Conservation (phyloP, 1,284 basidiomycete genomes). For the Cutaneotrichosporon mucoides region DNA sequence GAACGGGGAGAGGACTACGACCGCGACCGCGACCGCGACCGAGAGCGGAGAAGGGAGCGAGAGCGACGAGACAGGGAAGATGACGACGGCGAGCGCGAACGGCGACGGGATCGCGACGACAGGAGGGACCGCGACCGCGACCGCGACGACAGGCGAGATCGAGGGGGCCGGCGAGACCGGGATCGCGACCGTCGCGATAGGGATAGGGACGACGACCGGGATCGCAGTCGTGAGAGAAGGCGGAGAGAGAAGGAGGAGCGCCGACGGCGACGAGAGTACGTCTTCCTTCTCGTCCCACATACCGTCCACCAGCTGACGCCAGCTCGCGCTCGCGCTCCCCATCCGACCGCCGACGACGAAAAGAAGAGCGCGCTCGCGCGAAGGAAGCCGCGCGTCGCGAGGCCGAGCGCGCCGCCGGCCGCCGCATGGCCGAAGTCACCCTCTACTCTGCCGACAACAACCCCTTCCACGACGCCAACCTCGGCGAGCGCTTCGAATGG, state of each 20-base stretch:
- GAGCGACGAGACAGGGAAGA: too few species aligned
- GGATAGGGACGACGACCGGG: slow-evolving; percentile 19
- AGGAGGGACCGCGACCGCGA: slow-evolving; percentile 14
- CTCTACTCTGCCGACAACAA: slow-evolving; percentile 87
- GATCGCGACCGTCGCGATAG: slow-evolving; percentile 21
- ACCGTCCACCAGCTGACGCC: not conserved
- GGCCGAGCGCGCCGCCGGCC: slow-evolving; percentile 77
- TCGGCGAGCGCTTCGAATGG: slow-evolving; percentile 94
- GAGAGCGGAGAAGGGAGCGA: too few species aligned
- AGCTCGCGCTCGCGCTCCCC: slow-evolving; percentile 44
- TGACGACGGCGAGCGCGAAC: slow-evolving; percentile 15
- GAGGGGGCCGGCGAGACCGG: slow-evolving; percentile 13
- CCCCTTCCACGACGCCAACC: slow-evolving; percentile 94
- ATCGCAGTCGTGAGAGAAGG: slow-evolving; percentile 12
- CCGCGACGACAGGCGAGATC: slow-evolving; percentile 15
- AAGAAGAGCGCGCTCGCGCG: slow-evolving; percentile 68
- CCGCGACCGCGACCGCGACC: slow-evolving; percentile 7
- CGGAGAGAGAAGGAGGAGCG: slow-evolving; percentile 8
- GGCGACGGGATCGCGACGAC: slow-evolving; percentile 11
- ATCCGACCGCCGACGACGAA: slow-evolving; percentile 53
- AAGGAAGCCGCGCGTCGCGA: slow-evolving; percentile 71
- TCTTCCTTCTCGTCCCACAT: slow-evolving; percentile 4
- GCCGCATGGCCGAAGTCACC: slow-evolving; percentile 73
- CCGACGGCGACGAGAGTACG: slow-evolving; percentile 32
- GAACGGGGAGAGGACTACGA: slow-evolving; percentile 10